Conservation (phyloP, 768 basidiomycete genomes). For the Leccinum uliginosum region DNA sequence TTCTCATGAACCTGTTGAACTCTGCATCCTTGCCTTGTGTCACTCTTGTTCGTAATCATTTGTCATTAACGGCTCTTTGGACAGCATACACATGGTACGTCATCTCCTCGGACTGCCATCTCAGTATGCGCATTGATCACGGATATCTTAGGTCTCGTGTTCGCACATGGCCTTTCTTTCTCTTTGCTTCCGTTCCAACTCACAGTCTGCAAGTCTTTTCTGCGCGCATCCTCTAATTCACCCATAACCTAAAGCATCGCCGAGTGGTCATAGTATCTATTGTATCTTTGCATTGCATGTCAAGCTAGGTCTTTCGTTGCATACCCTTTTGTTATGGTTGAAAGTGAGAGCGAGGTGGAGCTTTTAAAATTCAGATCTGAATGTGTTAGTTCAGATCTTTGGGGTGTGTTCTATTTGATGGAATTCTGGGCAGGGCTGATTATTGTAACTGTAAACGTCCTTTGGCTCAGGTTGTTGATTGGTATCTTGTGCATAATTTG, state of each 20-base stretch:
- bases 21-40: neutral
- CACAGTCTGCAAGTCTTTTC: neutral
- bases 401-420: neutral
- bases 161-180: neutral
- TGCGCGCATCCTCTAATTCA: neutral
- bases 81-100: conserved; percentile 10
- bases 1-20: neutral
- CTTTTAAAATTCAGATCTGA: neutral
- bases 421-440: neutral
- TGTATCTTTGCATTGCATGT: conserved; percentile 6
- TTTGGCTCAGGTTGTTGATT: neutral
- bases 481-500: neutral
- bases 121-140: conserved; percentile 2
- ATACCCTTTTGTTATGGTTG: neutral
- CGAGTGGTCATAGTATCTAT: conserved; percentile 12
- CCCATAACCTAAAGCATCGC: conserved; percentile 9
- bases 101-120: neutral
- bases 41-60: neutral
- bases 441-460: neutral
- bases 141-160: neutral
- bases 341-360: neutral
- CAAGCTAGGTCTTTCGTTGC: neutral
- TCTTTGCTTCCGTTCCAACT: neutral
- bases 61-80: neutral
- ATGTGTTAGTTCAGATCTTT: neutral